Base-by-base conservation (phyloP, 2,329 filamentous ascomycete genomes). In the Sclerotinia spermophila region DNA sequence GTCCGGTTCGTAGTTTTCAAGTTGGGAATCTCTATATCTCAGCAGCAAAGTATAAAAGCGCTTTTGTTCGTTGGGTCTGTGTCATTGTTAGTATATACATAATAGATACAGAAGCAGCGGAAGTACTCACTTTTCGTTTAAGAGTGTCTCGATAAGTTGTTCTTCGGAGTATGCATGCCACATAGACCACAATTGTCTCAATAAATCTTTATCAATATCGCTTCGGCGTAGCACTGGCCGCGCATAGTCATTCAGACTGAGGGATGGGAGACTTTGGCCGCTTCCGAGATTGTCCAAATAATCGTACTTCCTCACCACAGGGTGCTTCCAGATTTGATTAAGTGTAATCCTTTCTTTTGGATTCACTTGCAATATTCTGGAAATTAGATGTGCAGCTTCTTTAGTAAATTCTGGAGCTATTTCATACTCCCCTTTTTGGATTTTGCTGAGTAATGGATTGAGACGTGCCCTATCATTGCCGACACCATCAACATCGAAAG, bases 11-110 rank as follows among this genome's bases (percentile, higher is more conserved):
- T 96, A 98, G 78, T 97, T 92, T 79, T 98, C 94, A 2, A 97
- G 81, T 75, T 96, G 90, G 73, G 93, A 89, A 74, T 97, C 90
- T 59, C 92, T 88, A 79, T 97, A 96, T 79, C 90, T 91, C 74
- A 91, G 82, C 11, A 99, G 86, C 30, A 96, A 86, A 81, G 89
- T 91, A 80, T 98, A 99, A 80, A 98, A 97, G 75, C 95, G 86
- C 78, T 97, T 97, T 79, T 97, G 94, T 69, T 97, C 93, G 74
- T 97, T 98, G 6, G 87, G 84, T 74, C 92, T 95, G 71, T 27
- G 30, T 55, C 15, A 19, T n/a, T 13, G 48, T 68, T 58, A 71
- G 66, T 19, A 56, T 35, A 11, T 38, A 35, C 19, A 17, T 51
- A 17, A 10, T 24, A 44, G 15, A 55, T 33, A 38, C 40, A 58